Base-by-base conservation (phyloP, 176 grass and related monocot species). In the Tillandsia fasciculata region DNA sequence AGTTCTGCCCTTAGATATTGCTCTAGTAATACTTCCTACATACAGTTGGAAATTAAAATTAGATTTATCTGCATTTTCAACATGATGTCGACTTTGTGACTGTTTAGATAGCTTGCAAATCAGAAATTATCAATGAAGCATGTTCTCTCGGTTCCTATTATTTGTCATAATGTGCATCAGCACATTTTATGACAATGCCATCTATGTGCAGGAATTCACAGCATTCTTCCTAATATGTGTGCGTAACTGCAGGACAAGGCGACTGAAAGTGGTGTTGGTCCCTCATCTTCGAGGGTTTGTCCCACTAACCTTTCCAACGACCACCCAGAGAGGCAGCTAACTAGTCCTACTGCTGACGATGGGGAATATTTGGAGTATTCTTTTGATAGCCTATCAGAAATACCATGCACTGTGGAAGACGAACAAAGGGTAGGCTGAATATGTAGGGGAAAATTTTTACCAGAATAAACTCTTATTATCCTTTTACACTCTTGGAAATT, bases 331-430 rank as follows among this genome's bases (percentile, higher is more conserved):
- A 63, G 79, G 56, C 53, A 76, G 53, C 75, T 90, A 42, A 42
- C 33, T 26, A 82, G 82, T 70, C 94, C 87, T 29, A 80, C 82
- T 48, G 72, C 90, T 76, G 77, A 83, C 67, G 89, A 93, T 64
- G 74, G 80, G 29, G 89, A 97, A 71, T 99, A 81, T 71, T 73
- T 90, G 74, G 94, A 99, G 72, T 99, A 87, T 78, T 87, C 89
- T 48, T 90, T 92, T 70, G 89, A 90, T 76, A 81, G 82, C 14
- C 77, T 85, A 52, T 79, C 89, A 59, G 94, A 86, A 28, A 85
- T 93, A 73, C 89, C 94, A 26, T 87, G 81, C 84, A 99, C 83
- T 0, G 76, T 75, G 64, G 89, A 90, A 72, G 89, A 99, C 69
- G 94, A 99, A 84, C 75, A 99, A 82, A 99, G 89, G 75, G 94